These are phyloP conservation scores for Yamadazyma aaseri DNA, from an alignment of 1,139 yeast species.

Conservation along the genomic window DNA sequence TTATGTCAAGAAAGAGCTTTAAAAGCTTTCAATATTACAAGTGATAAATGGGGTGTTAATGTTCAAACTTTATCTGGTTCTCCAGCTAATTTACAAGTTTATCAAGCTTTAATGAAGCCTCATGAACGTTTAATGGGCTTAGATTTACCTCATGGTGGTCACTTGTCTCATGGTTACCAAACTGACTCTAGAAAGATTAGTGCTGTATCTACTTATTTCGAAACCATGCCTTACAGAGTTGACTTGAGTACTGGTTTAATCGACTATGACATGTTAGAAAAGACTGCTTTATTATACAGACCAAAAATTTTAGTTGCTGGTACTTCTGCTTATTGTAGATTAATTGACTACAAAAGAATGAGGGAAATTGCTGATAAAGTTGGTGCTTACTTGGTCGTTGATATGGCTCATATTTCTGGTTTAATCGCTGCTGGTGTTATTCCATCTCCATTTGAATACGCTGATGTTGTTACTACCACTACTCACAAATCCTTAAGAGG, in stretches of 20 bases:
- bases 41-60: conserved; percentile 95
- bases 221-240: conserved; percentile 97
- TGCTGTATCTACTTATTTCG: conserved; percentile 93
- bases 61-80: conserved; percentile 96
- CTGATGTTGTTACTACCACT: conserved; percentile 97
- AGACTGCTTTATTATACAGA: conserved; percentile 85
- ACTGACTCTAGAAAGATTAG: conserved; percentile 94
- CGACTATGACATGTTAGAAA: conserved; percentile 91
- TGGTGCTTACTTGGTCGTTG: conserved; percentile 94
- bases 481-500: conserved; percentile 98
- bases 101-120: conserved; percentile 91
- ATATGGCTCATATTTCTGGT: conserved; percentile 99
- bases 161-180: conserved; percentile 96
- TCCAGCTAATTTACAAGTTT: conserved; percentile 95
- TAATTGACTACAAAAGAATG: conserved; percentile 94
- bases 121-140: conserved; percentile 97
- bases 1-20: conserved; percentile 93
- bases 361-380: conserved; percentile 94
- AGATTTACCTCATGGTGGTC: conserved; percentile 98
- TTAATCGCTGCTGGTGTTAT: conserved; percentile 94
- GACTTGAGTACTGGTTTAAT: conserved; percentile 88
- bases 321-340: conserved; percentile 94
- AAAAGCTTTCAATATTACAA: conserved; percentile 74
- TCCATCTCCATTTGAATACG: conserved; percentile 93
- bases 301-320: conserved; percentile 97